Evolutionary conservation across 2,329 filamentous ascomycete genomes (phyloP).

Genomic region (Metarhizium guizhouense): DNA sequence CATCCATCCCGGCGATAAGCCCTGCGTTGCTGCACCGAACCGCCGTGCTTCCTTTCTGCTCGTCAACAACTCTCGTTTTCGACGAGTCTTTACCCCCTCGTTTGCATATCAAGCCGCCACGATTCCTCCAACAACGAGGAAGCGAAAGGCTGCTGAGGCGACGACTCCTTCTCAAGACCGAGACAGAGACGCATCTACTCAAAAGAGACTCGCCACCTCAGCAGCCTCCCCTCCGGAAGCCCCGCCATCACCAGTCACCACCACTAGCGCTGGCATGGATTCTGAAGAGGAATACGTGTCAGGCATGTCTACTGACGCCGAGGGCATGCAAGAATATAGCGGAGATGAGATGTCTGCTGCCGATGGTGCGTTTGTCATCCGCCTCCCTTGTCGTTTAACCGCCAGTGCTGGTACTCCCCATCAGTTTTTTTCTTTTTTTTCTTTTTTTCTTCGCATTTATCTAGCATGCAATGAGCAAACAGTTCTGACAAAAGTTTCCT

Average conservation of each 20-base stretch:
- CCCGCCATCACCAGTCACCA: conserved; percentile 50
- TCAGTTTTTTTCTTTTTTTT: no score
- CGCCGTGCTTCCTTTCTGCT: not conserved
- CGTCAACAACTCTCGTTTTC: not conserved
- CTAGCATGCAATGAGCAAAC: not conserved
- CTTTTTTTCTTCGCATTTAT: not conserved
- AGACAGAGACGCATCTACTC: conserved; percentile 32
- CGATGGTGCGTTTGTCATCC: conserved; percentile 32
- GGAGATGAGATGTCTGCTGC: conserved; percentile 57
- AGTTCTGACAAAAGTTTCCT: not conserved
- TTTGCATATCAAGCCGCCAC: conserved; percentile 28
- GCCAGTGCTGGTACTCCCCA: no score
- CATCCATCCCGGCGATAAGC: not conserved
- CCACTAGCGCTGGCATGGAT: conserved; percentile 63
- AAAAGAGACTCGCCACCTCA: conserved; percentile 50
- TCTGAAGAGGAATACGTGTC: conserved; percentile 94
- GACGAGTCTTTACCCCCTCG: not conserved
- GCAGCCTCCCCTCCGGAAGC: conserved; percentile 31
- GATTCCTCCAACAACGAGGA: conserved; percentile 51
- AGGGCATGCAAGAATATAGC: conserved; percentile 67
- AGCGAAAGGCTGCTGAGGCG: conserved; percentile 59
- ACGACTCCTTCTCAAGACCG: conserved; percentile 39
- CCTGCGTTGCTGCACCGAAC: not conserved
- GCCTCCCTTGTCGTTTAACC: conserved; percentile 1
- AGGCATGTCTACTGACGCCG: conserved; percentile 64